Evolutionary conservation across 2,329 filamentous ascomycete genomes (phyloP).

Genomic region (Xylariaceae sp.): DNA sequence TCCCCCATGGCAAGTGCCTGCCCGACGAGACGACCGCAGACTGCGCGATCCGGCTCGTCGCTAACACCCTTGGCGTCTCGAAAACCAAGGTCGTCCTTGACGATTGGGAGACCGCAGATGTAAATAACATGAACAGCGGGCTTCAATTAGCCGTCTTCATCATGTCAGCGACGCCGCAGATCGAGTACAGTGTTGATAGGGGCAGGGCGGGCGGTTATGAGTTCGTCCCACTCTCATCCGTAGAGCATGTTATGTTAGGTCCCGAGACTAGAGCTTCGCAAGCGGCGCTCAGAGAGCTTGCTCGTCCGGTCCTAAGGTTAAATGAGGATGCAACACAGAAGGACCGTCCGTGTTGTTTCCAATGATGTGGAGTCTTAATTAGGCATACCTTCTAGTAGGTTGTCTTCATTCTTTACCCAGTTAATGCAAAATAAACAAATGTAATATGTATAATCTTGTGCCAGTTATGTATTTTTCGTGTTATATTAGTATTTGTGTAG

Average conservation of each 20-base stretch:
- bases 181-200: neutral
- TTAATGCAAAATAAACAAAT: too few species aligned
- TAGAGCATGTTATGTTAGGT: neutral
- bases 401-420: too few species aligned
- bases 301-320: too few species aligned
- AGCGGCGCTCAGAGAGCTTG: neutral
- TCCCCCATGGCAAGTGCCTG: neutral
- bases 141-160: neutral
- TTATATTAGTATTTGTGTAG: too few species aligned
- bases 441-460: too few species aligned
- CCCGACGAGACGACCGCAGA: neutral
- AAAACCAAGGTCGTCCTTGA: neutral
- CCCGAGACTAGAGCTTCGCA: neutral
- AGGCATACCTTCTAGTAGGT: too few species aligned
- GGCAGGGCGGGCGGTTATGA: neutral
- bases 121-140: neutral
- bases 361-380: neutral
- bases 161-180: neutral
- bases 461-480: too few species aligned
- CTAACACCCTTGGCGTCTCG: neutral
- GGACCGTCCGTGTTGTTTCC: neutral
- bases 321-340: neutral
- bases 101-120: neutral
- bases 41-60: neutral
- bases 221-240: neutral